A percentile compares a stretch with the other conserved stretches of the same genome.
These are phyloP conservation scores for Nakazawaea ambrosiae DNA, from an alignment of 805 yeast species.

Conservation along the genomic window DNA sequence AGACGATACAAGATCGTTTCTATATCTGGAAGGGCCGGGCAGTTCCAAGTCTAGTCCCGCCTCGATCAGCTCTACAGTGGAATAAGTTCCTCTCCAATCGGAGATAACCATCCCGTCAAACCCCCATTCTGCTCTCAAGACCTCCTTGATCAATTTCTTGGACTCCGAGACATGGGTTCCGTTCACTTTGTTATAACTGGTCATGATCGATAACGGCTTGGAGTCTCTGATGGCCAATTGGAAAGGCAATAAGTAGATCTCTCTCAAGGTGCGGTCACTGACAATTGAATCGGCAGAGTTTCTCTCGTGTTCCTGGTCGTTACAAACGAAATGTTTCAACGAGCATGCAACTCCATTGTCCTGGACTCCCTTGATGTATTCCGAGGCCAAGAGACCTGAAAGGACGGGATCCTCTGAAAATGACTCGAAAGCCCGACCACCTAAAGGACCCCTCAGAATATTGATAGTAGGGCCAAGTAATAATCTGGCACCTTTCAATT, in stretches of 20 bases:
- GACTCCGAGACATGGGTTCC: slow-evolving; percentile 51
- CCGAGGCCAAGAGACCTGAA: slow-evolving; percentile 39
- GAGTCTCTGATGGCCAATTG: slow-evolving; percentile 48
- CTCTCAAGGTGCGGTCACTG: slow-evolving; percentile 56
- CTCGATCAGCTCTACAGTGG: slow-evolving; percentile 36
- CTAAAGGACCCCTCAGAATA: slow-evolving; percentile 36
- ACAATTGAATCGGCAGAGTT: slow-evolving; percentile 39
- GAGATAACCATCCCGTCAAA: slow-evolving; percentile 52
- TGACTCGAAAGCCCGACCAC: slow-evolving; percentile 37
- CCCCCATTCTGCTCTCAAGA: slow-evolving; percentile 49
- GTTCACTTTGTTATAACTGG: slow-evolving; percentile 56
- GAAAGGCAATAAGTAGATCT: slow-evolving; percentile 58
- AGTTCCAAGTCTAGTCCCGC: slow-evolving; percentile 60
- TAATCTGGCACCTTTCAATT: slow-evolving; percentile 32
- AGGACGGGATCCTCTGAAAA: slow-evolving; percentile 38
- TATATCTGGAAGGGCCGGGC: slow-evolving; percentile 51
- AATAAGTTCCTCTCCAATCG: slow-evolving; percentile 58
- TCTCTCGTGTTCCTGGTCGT: slow-evolving; percentile 55
- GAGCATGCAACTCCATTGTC: slow-evolving; percentile 42
- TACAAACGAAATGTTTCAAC: slow-evolving; percentile 56
- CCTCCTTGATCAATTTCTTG: slow-evolving; percentile 32
- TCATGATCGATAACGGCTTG: slow-evolving; percentile 51
- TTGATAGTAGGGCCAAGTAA: slow-evolving; percentile 30
- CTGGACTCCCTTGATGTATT: slow-evolving; percentile 49
- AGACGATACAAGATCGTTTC: slow-evolving; percentile 34